Evolutionary conservation across 148 eudicot species (phyloP).

Genomic region (Vaccinium vitisidaea): DNA sequence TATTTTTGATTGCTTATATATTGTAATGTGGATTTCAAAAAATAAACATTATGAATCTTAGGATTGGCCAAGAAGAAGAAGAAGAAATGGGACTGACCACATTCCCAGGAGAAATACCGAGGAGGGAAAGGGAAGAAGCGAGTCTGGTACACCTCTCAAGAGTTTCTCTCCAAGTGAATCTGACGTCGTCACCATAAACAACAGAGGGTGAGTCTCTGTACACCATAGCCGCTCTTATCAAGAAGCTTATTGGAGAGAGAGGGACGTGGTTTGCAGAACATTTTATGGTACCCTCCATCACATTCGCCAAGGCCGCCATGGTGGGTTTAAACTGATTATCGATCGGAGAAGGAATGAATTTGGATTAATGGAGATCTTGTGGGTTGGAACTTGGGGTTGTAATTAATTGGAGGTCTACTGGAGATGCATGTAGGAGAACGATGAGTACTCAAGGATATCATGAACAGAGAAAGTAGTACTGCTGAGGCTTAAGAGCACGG

Average conservation of each 20-base stretch:
- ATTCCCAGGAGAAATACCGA: constrained; percentile 36
- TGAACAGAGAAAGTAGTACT: no score
- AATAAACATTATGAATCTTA: no score
- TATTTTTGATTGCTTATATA: no score
- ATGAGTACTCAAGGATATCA: no score
- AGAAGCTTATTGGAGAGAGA: constrained; percentile 44
- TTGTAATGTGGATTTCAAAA: no score
- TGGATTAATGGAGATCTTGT: no score
- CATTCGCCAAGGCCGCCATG: not conserved
- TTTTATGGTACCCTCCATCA: constrained; percentile 35
- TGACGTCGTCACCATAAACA: constrained; percentile 26
- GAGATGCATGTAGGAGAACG: no score
- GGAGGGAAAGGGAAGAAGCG: constrained; percentile 37
- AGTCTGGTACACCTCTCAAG: constrained; percentile 37
- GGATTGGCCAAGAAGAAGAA: not conserved
- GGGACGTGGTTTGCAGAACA: constrained; percentile 45
- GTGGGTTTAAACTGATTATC: no score
- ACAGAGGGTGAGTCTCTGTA: constrained; percentile 36
- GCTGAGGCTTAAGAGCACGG: no score
- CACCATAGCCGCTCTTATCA: constrained; percentile 38
- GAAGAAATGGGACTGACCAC: constrained; percentile 27
- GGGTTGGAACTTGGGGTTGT: no score
- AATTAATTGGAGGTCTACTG: no score
- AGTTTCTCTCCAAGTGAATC: constrained; percentile 43
- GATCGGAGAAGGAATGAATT: no score